Percentiles rank a stretch among this genome's conserved stretches.
Conservation (phyloP, 2,329 filamentous ascomycete genomes). For the Ophiocordyceps camponoti-floridani region DNA sequence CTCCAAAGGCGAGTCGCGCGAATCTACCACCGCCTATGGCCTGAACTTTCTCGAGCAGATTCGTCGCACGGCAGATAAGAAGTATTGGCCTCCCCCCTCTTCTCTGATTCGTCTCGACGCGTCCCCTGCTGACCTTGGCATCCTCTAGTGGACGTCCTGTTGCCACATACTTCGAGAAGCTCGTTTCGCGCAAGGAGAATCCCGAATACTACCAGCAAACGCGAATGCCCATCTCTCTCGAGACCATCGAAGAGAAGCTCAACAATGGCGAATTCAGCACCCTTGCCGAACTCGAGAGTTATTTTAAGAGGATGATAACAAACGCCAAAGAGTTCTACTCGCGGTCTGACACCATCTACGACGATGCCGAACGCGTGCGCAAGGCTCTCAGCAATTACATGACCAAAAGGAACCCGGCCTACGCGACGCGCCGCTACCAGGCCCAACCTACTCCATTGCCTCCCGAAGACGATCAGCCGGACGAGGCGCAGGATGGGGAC, state of each 20-base stretch:
- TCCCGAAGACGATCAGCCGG: slow-evolving; percentile 12
- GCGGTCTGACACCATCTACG: slow-evolving; percentile 52
- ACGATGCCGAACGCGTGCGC: slow-evolving; percentile 72
- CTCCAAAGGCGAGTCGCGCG: slow-evolving; percentile 39
- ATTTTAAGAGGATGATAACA: slow-evolving; percentile 71
- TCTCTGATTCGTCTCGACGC: not conserved
- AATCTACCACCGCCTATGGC: slow-evolving; percentile 55
- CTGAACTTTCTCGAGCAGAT: slow-evolving; percentile 59
- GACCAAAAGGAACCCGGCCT: slow-evolving; percentile 73
- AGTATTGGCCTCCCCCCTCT: slow-evolving; percentile 32
- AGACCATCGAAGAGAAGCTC: slow-evolving; percentile 60
- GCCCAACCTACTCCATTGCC: slow-evolving; percentile 59
- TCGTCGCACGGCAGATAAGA: slow-evolving; percentile 63
- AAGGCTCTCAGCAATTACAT: slow-evolving; percentile 80
- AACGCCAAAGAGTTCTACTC: slow-evolving; percentile 78
- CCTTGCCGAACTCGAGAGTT: slow-evolving; percentile 62
- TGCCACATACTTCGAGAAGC: slow-evolving; percentile 55
- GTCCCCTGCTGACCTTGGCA: slow-evolving; percentile 5
- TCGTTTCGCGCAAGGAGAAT: slow-evolving; percentile 45
- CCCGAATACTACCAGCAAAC: slow-evolving; percentile 65
- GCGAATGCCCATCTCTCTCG: slow-evolving; percentile 61
- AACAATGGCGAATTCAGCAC: slow-evolving; percentile 48
- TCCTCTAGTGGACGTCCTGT: slow-evolving; percentile 48
- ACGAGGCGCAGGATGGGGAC: slow-evolving; percentile 12
- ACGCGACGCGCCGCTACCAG: slow-evolving; percentile 48